phyloP scores from a whole-genome alignment of 805 yeast genomes.

The Candida ulmi region DNA sequence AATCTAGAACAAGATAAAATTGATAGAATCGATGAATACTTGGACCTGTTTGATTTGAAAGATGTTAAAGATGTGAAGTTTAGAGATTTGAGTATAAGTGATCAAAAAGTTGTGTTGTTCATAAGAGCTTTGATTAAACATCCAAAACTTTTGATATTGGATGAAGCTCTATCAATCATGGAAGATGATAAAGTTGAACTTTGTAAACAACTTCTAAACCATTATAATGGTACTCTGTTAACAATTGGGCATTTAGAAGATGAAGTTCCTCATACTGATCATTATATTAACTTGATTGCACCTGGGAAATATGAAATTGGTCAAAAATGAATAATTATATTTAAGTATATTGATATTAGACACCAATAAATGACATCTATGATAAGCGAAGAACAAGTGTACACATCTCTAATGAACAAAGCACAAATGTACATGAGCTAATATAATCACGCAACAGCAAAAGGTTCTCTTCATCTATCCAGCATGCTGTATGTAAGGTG shows the following conservation, averaged over 20 bases:
- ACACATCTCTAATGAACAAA: too few species aligned
- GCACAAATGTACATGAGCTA: too few species aligned
- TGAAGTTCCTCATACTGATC: constrained; percentile 73
- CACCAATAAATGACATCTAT: too few species aligned
- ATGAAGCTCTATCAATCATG: constrained; percentile 93
- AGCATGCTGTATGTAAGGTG: too few species aligned
- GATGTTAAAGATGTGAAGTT: constrained; percentile 37
- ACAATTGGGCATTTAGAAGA: constrained; percentile 74
- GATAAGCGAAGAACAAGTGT: too few species aligned
- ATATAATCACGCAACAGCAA: too few species aligned
- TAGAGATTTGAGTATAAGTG: constrained; percentile 52
- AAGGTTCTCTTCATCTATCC: too few species aligned
- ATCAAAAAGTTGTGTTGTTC: constrained; percentile 75
- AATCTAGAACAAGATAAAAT: constrained; percentile 31
- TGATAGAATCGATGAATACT: constrained; percentile 36
- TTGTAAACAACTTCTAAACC: constrained; percentile 46
- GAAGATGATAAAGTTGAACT: constrained; percentile 51
- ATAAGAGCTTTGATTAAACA: constrained; percentile 71
- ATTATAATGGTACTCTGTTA: constrained; percentile 66
- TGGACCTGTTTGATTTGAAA: constrained; percentile 40
- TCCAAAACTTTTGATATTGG: constrained; percentile 76
- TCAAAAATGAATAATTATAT: constrained; percentile 3
- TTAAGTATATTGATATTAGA: too few species aligned
- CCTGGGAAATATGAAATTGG: constrained; percentile 34
- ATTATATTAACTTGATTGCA: constrained; percentile 26